Evolutionary conservation across 1,284 basidiomycete genomes (phyloP).

Genomic region (Vanrija sp.): DNA sequence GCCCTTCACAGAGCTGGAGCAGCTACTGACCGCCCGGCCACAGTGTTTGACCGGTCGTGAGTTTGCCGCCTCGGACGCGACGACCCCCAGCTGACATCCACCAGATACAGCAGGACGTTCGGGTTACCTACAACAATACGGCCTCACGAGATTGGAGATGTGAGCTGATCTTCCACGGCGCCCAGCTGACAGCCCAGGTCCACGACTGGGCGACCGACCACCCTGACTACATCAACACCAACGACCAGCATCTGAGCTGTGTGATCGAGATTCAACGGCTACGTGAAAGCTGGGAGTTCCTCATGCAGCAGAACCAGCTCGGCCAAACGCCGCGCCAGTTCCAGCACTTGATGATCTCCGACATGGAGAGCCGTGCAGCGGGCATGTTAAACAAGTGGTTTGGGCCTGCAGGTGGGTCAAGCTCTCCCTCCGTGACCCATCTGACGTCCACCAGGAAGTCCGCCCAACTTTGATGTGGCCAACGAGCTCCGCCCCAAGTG

Average conservation of each 20-base stretch:
- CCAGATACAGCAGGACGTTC: not conserved
- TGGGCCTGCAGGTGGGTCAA: not conserved
- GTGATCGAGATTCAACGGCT: not conserved
- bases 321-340: not conserved
- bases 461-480: not conserved
- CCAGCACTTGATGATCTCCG: not conserved
- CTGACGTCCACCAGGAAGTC: not conserved
- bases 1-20: too few relatives aligned
- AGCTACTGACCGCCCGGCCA: too few relatives aligned
- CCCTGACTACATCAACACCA: not conserved
- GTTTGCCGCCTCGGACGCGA: not conserved
- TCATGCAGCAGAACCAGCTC: not conserved
- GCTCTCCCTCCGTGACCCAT: too few relatives aligned
- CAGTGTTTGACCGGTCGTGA: not conserved
- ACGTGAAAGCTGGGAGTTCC: not conserved
- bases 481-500: constrained; percentile 1
- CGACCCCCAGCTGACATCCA: not conserved
- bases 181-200: too few relatives aligned
- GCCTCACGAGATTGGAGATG: constrained; percentile 4
- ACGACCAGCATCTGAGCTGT: constrained; percentile 9
- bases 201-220: constrained; percentile 7
- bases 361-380: not conserved
- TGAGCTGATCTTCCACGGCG: not conserved
- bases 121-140: not conserved
- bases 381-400: not conserved